Conservation (phyloP, 2,329 filamentous ascomycete genomes). For the Macrophomina pseudophaseolina region DNA sequence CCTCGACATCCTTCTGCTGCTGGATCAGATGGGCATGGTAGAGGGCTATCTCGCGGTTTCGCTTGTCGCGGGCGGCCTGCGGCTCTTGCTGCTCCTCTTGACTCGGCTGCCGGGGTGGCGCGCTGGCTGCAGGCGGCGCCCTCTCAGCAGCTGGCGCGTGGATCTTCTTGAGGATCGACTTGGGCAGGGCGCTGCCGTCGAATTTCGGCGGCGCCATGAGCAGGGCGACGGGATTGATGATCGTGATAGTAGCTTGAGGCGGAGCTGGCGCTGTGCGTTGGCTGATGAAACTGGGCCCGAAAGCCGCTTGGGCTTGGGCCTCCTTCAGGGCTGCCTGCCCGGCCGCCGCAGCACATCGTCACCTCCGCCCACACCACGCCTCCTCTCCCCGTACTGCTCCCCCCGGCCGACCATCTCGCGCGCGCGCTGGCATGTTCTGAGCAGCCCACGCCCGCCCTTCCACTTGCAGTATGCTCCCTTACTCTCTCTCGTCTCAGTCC, state of each 20-base stretch:
- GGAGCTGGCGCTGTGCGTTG: constrained; percentile 23
- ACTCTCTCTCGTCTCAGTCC: constrained; percentile 1
- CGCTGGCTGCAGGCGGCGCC: constrained; percentile 8
- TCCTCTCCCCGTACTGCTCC: constrained; percentile 3
- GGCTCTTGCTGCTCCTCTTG: constrained; percentile 17
- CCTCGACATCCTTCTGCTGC: constrained; percentile 78
- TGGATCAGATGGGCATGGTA: constrained; percentile 84
- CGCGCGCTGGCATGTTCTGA: constrained; percentile 7
- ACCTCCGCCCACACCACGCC: constrained; percentile 15
- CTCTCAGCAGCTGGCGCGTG: constrained; percentile 25
- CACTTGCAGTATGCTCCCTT: constrained; percentile 6
- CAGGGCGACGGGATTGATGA: constrained; percentile 15
- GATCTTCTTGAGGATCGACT: constrained; percentile 53
- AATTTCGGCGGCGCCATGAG: constrained; percentile 26
- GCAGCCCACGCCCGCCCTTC: not conserved
- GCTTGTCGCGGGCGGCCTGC: constrained; percentile 41
- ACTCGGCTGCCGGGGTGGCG: constrained; percentile 32
- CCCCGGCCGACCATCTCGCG: not conserved
- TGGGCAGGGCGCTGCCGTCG: constrained; percentile 43
- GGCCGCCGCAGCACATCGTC: constrained; percentile 12
- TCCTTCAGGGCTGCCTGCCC: constrained; percentile 20
- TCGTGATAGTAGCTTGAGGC: constrained; percentile 23
- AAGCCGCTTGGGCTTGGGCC: constrained; percentile 12
- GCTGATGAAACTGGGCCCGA: constrained; percentile 14
- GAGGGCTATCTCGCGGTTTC: constrained; percentile 69